Evolutionary conservation across 2,329 filamentous ascomycete species (phyloP).

Genomic region (Aureobasidium subglaciale): DNA sequence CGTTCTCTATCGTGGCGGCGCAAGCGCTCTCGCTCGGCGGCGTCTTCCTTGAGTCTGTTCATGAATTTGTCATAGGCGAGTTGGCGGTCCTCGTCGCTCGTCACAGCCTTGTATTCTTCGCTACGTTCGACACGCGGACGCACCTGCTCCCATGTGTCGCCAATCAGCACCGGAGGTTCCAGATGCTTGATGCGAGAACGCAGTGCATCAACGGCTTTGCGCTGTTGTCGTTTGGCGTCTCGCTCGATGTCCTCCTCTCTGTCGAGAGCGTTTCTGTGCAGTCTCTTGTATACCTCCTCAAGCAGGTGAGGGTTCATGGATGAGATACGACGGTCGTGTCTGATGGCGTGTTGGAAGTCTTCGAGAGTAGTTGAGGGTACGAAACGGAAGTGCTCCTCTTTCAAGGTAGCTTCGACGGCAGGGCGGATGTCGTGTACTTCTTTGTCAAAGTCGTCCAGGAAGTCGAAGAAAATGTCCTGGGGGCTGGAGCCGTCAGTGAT

Average conservation of each 20-base stretch:
- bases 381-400: conserved; percentile 21
- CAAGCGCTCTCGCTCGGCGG: conserved; percentile 51
- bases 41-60: conserved; percentile 82
- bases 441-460: conserved; percentile 87
- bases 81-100: conserved; percentile 74
- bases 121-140: conserved; percentile 69
- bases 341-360: conserved; percentile 77
- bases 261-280: conserved; percentile 24
- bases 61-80: conserved; percentile 88
- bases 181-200: conserved; percentile 82
- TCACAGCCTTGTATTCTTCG: conserved; percentile 76
- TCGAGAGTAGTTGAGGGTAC: conserved; percentile 63
- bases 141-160: conserved; percentile 85
- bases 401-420: conserved; percentile 61
- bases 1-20: conserved; percentile 42
- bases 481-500: conserved; percentile 61
- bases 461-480: conserved; percentile 91
- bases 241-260: conserved; percentile 70
- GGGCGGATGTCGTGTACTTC: conserved; percentile 75
- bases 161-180: conserved; percentile 69
- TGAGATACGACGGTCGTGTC: conserved; percentile 79
- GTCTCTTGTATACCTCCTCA: conserved; percentile 73
- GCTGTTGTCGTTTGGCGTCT: conserved; percentile 75
- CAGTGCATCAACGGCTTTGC: conserved; percentile 74
- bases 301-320: conserved; percentile 79